These are phyloP conservation scores for Tulasnella sp. DNA, from an alignment of 768 basidiomycete species.

Conservation along the genomic window DNA sequence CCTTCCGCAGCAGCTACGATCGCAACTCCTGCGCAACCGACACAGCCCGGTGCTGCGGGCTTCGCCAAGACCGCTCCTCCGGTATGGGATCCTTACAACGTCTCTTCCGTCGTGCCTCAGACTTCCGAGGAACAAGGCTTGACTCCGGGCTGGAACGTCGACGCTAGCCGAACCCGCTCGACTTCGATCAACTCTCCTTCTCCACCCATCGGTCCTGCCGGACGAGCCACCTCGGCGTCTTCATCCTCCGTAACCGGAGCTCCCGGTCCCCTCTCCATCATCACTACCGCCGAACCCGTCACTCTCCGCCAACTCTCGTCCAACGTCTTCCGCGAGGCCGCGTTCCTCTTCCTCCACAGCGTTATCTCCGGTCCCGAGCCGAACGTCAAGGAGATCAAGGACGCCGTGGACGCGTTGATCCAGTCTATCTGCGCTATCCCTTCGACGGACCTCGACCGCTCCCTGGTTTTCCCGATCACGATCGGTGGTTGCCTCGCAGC, in stretches of 20 bases:
- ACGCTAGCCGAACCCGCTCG: not conserved
- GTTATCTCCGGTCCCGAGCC: conserved; percentile 26
- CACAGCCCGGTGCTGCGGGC: not conserved
- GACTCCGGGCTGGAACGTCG: not conserved
- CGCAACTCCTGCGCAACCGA: not conserved
- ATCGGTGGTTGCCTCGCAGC: conserved; percentile 28
- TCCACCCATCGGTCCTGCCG: not conserved
- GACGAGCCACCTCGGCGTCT: conserved; percentile 10
- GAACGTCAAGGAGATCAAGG: conserved; percentile 26
- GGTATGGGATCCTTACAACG: conserved; percentile 28
- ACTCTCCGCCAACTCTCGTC: conserved; percentile 26
- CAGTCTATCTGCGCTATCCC: conserved; percentile 23
- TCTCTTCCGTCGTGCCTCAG: not conserved
- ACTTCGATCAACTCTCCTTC: conserved; percentile 17
- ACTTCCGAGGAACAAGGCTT: not conserved
- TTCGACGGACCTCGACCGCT: conserved; percentile 29
- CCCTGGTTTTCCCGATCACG: conserved; percentile 30
- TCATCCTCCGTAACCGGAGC: conserved; percentile 9
- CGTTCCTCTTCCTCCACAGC: conserved; percentile 28
- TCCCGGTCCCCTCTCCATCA: conserved; percentile 16
- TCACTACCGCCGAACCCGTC: conserved; percentile 21
- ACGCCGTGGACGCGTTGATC: conserved; percentile 25
- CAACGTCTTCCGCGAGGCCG: conserved; percentile 31
- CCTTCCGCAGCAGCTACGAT: not conserved
- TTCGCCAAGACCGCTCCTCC: not conserved